Conservation (phyloP, 768 basidiomycete genomes). For the Amanita rimosa region DNA sequence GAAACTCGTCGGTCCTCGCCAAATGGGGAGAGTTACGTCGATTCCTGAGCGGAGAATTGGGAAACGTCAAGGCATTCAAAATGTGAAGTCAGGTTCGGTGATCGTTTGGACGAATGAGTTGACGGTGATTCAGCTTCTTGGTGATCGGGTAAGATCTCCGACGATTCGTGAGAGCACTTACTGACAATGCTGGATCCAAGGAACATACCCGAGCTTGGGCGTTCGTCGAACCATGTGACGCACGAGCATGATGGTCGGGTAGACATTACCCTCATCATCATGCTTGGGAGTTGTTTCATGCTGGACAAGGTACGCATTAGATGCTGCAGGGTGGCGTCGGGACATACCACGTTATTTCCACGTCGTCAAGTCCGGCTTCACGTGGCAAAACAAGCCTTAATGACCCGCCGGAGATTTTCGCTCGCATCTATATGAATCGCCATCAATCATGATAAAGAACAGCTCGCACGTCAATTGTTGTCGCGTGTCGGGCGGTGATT, state of each 20-base stretch:
- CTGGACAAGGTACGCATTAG: not conserved
- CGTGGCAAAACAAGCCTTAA: slow-evolving; percentile 18
- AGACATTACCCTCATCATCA: too few species aligned
- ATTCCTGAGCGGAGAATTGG: slow-evolving; percentile 15
- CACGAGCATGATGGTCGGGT: too few species aligned
- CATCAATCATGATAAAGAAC: not conserved
- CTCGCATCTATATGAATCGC: not conserved
- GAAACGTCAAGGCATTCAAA: slow-evolving; percentile 18
- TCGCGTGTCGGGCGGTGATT: not conserved
- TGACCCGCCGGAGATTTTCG: slow-evolving; percentile 2
- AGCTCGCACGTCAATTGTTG: not conserved
- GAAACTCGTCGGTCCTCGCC: slow-evolving; percentile 9
- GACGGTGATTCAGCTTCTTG: not conserved
- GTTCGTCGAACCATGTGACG: not conserved
- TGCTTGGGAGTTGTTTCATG: not conserved
- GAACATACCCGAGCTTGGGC: not conserved
- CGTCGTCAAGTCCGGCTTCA: slow-evolving; percentile 20
- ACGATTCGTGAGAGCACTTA: not conserved
- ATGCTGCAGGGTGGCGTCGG: not conserved
- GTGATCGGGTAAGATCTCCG: not conserved
- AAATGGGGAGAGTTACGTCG: slow-evolving; percentile 6
- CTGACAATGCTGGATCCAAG: not conserved
- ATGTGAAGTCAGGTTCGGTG: slow-evolving; percentile 6
- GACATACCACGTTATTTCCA: slow-evolving; percentile 23
- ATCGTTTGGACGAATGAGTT: slow-evolving; percentile 2